Evolutionary conservation across 2,329 filamentous ascomycete genomes (phyloP).

Genomic region (Penicillium sp.): DNA sequence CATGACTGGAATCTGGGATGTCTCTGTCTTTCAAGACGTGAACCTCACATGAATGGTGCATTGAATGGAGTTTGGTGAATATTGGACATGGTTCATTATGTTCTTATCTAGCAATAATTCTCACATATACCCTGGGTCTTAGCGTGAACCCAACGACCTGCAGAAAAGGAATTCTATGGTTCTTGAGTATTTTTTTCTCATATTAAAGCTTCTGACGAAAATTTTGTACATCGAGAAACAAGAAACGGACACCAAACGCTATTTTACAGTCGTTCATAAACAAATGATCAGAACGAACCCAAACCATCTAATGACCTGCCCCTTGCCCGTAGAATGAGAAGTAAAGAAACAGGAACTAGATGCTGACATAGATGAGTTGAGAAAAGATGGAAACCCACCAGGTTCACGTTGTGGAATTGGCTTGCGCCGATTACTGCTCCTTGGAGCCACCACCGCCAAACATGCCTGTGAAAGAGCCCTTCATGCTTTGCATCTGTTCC

Average conservation of each 20-base stretch:
- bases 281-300: conserved; percentile 29
- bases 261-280: conserved; percentile 38
- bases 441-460: conserved; percentile 43
- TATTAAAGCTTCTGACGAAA: conserved; percentile 27
- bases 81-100: conserved; percentile 6
- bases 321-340: conserved; percentile 24
- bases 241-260: conserved; percentile 30
- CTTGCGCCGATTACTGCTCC: conserved; percentile 26
- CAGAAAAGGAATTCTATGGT: conserved; percentile 17
- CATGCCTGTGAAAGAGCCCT: conserved; percentile 68
- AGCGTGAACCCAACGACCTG: conserved; percentile 9
- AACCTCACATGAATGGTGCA: conserved; percentile 27
- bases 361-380: conserved; percentile 22
- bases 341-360: conserved; percentile 24
- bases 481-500: conserved; percentile 91
- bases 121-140: conserved; percentile 23
- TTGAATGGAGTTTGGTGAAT: background rate
- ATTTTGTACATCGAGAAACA: conserved; percentile 29
- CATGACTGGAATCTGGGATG: conserved; percentile 50
- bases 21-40: conserved; percentile 45
- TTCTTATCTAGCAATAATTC: conserved; percentile 13
- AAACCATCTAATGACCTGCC: conserved; percentile 32
- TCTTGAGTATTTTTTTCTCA: conserved; percentile 19
- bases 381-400: conserved; percentile 14
- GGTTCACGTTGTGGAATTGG: conserved; percentile 7